Evolutionary conservation across 2,329 filamentous ascomycete genomes (phyloP), one percentile per base, ranked within the genome.

Genomic region (Cercospora nicotianae): DNA sequence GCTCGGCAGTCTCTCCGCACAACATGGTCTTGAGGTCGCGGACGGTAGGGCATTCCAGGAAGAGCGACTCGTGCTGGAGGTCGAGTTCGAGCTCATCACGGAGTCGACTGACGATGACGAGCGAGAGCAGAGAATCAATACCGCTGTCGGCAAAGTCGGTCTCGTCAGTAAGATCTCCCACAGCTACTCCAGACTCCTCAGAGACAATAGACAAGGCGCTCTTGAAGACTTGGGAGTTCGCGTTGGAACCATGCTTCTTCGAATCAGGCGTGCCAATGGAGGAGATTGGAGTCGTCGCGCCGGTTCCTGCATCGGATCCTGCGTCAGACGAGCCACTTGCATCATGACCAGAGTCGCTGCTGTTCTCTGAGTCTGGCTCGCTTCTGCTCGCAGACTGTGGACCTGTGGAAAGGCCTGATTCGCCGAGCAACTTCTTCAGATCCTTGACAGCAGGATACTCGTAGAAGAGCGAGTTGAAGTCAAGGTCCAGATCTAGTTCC

Each of bases 21-120:
- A 48, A 48, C 45, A 48, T 48, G 18, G n/a, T 48, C 45, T 48
- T 48, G 45, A 48, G 45, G 18, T 48, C 45, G 45, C 45, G 45
- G 13, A 73, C 70, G 0, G 67, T 72, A 5, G 70, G 71, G 26
- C 71, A 76, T 3, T 74, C 73, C 58, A 75, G 61, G 67, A 77
- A 74, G 5, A 77, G 59, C 31, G 65, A 70, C 7, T 69, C 60
- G 39, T 48, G 33, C 33, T 58, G 55, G n/a, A 79, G 67, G 30
- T 76, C 73, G 2, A 80, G 53, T 4, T 70, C 72, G 16, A 81
- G 71, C 60, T 79, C 72, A 2, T 67, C 68, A 2, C 74, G 65
- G 53, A 80, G 75, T 63, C 77, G 78, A n/a, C 76, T 75, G 0
- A 76, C 64, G 16, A 81, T 73, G 3, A 78, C 77, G 4, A 81